Evolutionary conservation across 495 filamentous ascomycete genomes (phyloP).

Genomic region (Tuber borchii): DNA sequence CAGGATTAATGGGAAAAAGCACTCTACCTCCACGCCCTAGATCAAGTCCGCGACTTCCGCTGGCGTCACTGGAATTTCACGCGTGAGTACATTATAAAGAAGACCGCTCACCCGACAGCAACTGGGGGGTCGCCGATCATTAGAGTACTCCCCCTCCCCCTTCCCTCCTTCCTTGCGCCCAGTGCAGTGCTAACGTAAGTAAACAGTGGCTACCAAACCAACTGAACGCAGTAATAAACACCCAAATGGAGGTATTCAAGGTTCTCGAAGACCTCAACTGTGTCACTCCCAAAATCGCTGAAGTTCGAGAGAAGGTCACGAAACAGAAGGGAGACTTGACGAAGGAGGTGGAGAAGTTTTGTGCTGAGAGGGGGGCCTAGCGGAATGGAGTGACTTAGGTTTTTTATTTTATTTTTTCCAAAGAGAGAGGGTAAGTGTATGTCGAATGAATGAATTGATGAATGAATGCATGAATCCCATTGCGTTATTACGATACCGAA

Average conservation of each 20-base stretch:
- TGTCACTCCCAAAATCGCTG: constrained; percentile 43
- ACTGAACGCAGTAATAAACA: constrained; percentile 65
- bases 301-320: constrained; percentile 65
- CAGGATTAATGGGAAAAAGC: constrained; percentile 39
- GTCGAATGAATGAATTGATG: neutral
- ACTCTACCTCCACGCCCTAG: constrained; percentile 64
- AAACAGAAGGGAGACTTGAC: constrained; percentile 63
- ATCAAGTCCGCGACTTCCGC: constrained; percentile 83
- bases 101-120: constrained; percentile 73
- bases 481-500: neutral
- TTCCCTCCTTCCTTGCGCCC: neutral
- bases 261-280: constrained; percentile 46
- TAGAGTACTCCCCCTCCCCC: constrained; percentile 49
- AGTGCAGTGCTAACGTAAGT: constrained; percentile 4
- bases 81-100: constrained; percentile 85
- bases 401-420: neutral
- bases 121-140: constrained; percentile 90
- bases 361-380: constrained; percentile 59
- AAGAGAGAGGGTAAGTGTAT: neutral
- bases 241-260: constrained; percentile 62
- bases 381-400: constrained; percentile 12
- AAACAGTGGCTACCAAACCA: constrained; percentile 76
- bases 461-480: neutral
- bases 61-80: constrained; percentile 95
- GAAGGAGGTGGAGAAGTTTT: constrained; percentile 76